Conservation (phyloP, 2,329 filamentous ascomycete species). For the Knufia petricola region DNA sequence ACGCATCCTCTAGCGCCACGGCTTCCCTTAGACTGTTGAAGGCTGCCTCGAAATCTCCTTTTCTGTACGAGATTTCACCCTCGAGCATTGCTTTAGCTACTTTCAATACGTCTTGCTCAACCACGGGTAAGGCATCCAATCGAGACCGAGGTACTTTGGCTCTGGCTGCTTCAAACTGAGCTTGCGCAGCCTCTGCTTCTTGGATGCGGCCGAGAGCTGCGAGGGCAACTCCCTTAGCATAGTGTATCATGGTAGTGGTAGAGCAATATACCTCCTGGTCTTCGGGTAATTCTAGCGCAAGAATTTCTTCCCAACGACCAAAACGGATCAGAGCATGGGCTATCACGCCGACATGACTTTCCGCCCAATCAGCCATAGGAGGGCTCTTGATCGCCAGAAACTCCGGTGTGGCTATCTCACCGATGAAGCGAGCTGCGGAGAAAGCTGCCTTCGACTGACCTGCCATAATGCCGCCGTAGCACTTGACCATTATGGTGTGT, state of each 20-base stretch:
- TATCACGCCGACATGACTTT: slow-evolving; percentile 13
- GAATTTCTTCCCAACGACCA: slow-evolving; percentile 16
- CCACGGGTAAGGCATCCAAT: not conserved
- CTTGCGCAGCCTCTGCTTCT: slow-evolving; percentile 40
- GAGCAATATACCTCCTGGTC: slow-evolving; percentile 1
- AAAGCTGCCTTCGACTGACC: not conserved
- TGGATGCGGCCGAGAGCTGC: slow-evolving; percentile 57
- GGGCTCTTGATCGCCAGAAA: slow-evolving; percentile 11
- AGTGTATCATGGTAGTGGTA: slow-evolving; percentile 1
- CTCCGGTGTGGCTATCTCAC: not conserved
- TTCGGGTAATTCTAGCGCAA: slow-evolving; percentile 10
- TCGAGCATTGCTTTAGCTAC: not conserved
- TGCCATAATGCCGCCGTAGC: slow-evolving; percentile 3
- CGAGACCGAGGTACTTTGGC: slow-evolving; percentile 1
- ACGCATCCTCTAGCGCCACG: slow-evolving; percentile 37
- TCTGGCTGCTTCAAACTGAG: not conserved
- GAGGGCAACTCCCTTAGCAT: slow-evolving; percentile 39
- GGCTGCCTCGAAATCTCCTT: not conserved
- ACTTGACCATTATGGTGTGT: not conserved
- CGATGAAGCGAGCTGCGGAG: not conserved
- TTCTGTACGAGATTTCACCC: not conserved
- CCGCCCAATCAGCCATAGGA: slow-evolving; percentile 18
- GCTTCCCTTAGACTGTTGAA: not conserved
- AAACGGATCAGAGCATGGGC: slow-evolving; percentile 16
- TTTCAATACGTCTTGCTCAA: slow-evolving; percentile 1